Conservation (phyloP, 768 basidiomycete species). For the Russula ochroleuca region DNA sequence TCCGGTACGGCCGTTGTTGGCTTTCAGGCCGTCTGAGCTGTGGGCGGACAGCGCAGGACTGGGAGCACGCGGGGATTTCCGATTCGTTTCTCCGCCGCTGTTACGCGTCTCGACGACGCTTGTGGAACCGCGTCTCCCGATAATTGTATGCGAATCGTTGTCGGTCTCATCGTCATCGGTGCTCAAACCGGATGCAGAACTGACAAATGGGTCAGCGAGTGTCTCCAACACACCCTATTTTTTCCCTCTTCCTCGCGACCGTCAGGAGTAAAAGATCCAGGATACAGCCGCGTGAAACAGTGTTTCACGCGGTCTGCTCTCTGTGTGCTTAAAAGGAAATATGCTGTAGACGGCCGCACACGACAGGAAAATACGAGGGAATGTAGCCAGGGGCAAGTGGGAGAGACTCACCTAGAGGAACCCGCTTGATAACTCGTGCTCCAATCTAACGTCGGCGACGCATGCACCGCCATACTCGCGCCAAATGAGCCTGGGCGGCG, state of each 20-base stretch:
- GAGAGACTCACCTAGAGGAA: constrained; percentile 59
- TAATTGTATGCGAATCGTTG: constrained; percentile 36
- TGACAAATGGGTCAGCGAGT: constrained; percentile 17
- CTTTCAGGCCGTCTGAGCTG: constrained; percentile 40
- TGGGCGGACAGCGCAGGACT: constrained; percentile 29
- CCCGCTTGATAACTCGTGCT: constrained; percentile 87
- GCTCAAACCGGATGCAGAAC: constrained; percentile 49
- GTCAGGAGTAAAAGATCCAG: neutral
- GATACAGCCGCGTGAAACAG: neutral
- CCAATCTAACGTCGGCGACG: constrained; percentile 51
- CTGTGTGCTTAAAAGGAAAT: neutral
- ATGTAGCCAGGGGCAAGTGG: neutral
- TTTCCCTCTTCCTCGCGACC: neutral
- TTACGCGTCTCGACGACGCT: constrained; percentile 12
- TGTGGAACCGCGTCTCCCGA: constrained; percentile 13
- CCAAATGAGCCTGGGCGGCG: constrained; percentile 32
- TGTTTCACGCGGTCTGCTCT: neutral
- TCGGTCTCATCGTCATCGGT: constrained; percentile 59
- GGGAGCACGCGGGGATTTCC: constrained; percentile 12
- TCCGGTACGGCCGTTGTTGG: constrained; percentile 35
- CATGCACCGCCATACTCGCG: constrained; percentile 27
- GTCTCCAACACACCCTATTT: neutral
- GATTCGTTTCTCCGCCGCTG: constrained; percentile 1
- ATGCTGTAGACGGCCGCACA: neutral
- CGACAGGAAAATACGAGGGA: neutral